Percentiles rank a stretch among this genome's conserved stretches.
These are phyloP conservation scores for Camellia granthamiana DNA, from an alignment of 148 eudicot genomes.

Conservation along the genomic window DNA sequence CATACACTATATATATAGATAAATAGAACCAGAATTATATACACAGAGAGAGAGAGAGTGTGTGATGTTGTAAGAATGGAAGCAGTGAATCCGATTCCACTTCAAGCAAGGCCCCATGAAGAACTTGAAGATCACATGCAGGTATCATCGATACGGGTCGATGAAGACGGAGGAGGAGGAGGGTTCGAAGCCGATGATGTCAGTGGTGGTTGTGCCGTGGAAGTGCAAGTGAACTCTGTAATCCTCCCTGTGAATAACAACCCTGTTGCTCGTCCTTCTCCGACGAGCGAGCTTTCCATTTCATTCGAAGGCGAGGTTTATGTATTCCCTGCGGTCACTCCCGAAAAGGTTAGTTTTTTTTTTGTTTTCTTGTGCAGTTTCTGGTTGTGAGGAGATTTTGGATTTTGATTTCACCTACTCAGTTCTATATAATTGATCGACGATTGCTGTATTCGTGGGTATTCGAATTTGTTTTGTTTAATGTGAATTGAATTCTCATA, in stretches of 20 bases:
- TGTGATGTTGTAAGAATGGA: slow-evolving; percentile 15
- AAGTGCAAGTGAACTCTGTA: slow-evolving; percentile 15
- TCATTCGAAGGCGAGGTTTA: slow-evolving; percentile 60
- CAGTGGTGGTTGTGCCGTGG: slow-evolving; percentile 8
- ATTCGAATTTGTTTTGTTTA: neutral
- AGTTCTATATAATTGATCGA: neutral
- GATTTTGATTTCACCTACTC: neutral
- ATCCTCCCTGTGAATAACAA: slow-evolving; percentile 13
- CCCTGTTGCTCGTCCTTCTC: slow-evolving; percentile 9
- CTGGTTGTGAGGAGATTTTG: neutral
- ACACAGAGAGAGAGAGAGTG: neutral
- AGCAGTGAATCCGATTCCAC: slow-evolving; percentile 16
- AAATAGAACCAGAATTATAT: neutral
- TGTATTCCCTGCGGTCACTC: slow-evolving; percentile 61
- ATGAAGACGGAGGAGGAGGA: slow-evolving; percentile 23
- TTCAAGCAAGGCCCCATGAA: slow-evolving; percentile 11
- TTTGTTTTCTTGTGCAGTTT: neutral
- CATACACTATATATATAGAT: no score
- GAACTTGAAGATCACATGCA: slow-evolving; percentile 3
- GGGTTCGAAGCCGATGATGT: slow-evolving; percentile 25
- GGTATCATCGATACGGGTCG: slow-evolving; percentile 1
- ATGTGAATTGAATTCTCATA: neutral
- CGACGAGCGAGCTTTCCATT: slow-evolving; percentile 53
- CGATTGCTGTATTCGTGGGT: no score
- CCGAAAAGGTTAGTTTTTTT: slow-evolving; percentile 49